phyloP scores from a whole-genome alignment of 1,139 yeast species.

The Taiozyma sp. region DNA sequence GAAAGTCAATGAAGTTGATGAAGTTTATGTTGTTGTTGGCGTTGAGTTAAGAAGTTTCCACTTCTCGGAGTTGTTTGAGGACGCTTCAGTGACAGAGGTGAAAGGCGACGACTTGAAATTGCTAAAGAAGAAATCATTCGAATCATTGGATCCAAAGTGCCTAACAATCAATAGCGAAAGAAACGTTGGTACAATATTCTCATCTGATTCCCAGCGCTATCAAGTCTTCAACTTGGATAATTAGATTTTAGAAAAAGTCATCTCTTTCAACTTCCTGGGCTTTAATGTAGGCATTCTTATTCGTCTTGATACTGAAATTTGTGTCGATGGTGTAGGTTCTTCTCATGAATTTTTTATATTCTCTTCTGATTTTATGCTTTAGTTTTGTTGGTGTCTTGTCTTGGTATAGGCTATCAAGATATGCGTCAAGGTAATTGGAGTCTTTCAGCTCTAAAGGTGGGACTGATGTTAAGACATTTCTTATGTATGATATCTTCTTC shows the following conservation, averaged over 20 bases:
- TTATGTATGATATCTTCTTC: conserved; percentile 18
- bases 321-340: conserved; percentile 15
- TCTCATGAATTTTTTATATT: conserved; percentile 21
- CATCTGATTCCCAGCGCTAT: conserved; percentile 35
- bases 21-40: conserved; percentile 1
- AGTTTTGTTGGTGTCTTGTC: neutral
- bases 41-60: conserved; percentile 1
- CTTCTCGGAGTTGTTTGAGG: neutral
- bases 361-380: conserved; percentile 11
- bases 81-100: neutral
- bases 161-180: conserved; percentile 29
- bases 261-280: conserved; percentile 6
- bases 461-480: conserved; percentile 8
- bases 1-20: conserved; percentile 6
- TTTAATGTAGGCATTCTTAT: conserved; percentile 17
- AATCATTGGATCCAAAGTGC: conserved; percentile 20
- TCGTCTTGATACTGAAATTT: conserved; percentile 13
- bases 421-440: conserved; percentile 12
- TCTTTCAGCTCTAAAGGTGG: conserved; percentile 21
- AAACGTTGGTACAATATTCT: conserved; percentile 38
- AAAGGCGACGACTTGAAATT: neutral
- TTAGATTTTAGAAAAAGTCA: conserved; percentile 4
- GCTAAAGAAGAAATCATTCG: neutral
- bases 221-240: conserved; percentile 26
- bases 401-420: conserved; percentile 11